A percentile compares a stretch with the other conserved stretches of the same genome.
Evolutionary conservation across 768 basidiomycete species (phyloP).

Genomic region (Fomitopsis pulvina): DNA sequence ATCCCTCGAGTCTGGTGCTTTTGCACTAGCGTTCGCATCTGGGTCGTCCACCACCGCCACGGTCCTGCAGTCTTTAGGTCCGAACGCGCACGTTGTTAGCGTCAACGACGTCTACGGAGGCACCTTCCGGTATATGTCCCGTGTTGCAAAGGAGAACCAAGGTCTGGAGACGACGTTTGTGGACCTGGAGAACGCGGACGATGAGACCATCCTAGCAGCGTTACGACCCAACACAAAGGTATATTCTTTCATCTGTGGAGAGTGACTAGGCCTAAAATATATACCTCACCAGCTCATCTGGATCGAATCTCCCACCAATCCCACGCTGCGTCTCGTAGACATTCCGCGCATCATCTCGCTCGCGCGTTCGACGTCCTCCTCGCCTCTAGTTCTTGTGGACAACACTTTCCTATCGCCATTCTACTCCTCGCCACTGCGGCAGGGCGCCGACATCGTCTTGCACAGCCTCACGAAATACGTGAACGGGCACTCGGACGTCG

Average conservation of each 20-base stretch:
- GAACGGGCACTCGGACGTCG: constrained; percentile 90
- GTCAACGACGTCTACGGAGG: constrained; percentile 96
- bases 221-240: constrained; percentile 81
- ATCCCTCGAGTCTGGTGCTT: constrained; percentile 66
- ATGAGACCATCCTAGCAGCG: constrained; percentile 56
- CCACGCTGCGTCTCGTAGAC: constrained; percentile 82
- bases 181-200: constrained; percentile 66
- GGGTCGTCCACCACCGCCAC: constrained; percentile 86
- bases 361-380: constrained; percentile 52
- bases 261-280: background rate
- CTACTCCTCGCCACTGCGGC: constrained; percentile 81
- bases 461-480: constrained; percentile 89
- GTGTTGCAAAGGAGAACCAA: constrained; percentile 58
- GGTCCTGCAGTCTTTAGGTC: constrained; percentile 67
- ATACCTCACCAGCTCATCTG: constrained; percentile 67
- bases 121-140: constrained; percentile 77
- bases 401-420: constrained; percentile 94
- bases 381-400: constrained; percentile 83
- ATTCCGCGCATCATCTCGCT: constrained; percentile 65
- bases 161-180: constrained; percentile 71
- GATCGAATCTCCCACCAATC: constrained; percentile 96
- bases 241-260: constrained; percentile 12
- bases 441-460: constrained; percentile 78
- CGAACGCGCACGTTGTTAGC: constrained; percentile 72
- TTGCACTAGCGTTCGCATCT: constrained; percentile 76